phyloP scores from a whole-genome alignment of 352 stramenopile genomes.

The Pythium apleroticum region DNA sequence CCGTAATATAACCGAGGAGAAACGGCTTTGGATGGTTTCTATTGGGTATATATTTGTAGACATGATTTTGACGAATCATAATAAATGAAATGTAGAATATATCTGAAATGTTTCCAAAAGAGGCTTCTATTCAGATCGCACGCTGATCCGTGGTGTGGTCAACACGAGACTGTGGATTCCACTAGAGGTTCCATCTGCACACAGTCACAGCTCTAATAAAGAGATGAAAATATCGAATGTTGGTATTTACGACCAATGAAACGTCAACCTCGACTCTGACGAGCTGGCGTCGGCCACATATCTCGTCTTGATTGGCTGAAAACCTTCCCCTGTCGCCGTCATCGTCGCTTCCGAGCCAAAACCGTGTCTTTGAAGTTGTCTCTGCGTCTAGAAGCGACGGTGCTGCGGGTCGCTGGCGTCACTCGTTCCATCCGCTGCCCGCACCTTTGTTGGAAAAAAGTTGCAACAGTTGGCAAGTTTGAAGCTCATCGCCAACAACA shows the following conservation, averaged over 20 bases:
- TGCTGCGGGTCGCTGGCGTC: slow-evolving; percentile 4
- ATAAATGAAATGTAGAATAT: background rate
- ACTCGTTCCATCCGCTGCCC: background rate
- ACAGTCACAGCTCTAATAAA: slow-evolving; percentile 23
- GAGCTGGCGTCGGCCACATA: slow-evolving; percentile 18
- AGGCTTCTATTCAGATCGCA: slow-evolving; percentile 1
- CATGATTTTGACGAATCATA: background rate
- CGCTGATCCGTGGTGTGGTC: background rate
- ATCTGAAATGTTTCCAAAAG: background rate
- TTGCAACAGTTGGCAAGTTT: slow-evolving; percentile 16
- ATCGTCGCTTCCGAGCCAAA: background rate
- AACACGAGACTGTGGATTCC: slow-evolving; percentile 2
- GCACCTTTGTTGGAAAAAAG: slow-evolving; percentile 1
- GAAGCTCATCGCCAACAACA: slow-evolving; percentile 8
- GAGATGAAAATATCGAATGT: slow-evolving; percentile 21
- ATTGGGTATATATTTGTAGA: background rate
- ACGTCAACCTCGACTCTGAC: slow-evolving; percentile 25
- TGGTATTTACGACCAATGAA: slow-evolving; percentile 19
- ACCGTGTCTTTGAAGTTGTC: slow-evolving; percentile 25
- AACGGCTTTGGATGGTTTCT: background rate
- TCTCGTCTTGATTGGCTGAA: slow-evolving; percentile 20
- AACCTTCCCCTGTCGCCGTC: slow-evolving; percentile 9
- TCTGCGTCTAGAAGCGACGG: slow-evolving; percentile 19
- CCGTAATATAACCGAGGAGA: background rate
- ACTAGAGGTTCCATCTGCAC: slow-evolving; percentile 6